Evolutionary conservation across 768 basidiomycete genomes (phyloP).

Genomic region (Suillus bovinus): DNA sequence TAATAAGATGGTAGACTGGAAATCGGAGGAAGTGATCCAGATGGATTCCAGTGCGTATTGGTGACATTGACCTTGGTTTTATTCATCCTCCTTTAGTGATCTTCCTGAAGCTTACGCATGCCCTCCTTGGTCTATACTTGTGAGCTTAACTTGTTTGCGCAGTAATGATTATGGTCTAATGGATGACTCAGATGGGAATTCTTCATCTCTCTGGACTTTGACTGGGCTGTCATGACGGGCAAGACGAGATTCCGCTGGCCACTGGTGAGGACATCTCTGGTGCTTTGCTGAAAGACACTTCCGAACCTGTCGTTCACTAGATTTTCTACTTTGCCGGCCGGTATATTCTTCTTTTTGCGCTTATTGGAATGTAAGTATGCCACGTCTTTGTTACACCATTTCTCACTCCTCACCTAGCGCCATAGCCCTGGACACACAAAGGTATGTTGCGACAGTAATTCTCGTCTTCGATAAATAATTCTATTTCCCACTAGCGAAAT

Average conservation of each 20-base stretch:
- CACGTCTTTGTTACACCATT: neutral
- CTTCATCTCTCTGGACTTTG: constrained; percentile 42
- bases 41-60: constrained; percentile 36
- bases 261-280: constrained; percentile 34
- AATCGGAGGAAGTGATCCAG: constrained; percentile 37
- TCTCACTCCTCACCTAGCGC: constrained; percentile 20
- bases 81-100: constrained; percentile 27
- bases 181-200: constrained; percentile 43
- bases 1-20: constrained; percentile 41
- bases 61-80: neutral
- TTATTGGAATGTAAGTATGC: constrained; percentile 46
- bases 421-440: constrained; percentile 15
- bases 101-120: constrained; percentile 43
- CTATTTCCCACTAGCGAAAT: constrained; percentile 30
- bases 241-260: constrained; percentile 49
- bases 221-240: constrained; percentile 41
- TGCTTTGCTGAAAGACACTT: neutral
- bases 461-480: neutral
- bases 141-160: constrained; percentile 23
- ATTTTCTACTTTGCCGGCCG: constrained; percentile 47
- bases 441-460: constrained; percentile 23
- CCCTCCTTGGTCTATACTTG: constrained; percentile 47
- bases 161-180: neutral
- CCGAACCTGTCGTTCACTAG: constrained; percentile 24
- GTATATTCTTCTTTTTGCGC: constrained; percentile 44